Conservation (phyloP, 164 flowering plant genomes). For the Piper betle region DNA sequence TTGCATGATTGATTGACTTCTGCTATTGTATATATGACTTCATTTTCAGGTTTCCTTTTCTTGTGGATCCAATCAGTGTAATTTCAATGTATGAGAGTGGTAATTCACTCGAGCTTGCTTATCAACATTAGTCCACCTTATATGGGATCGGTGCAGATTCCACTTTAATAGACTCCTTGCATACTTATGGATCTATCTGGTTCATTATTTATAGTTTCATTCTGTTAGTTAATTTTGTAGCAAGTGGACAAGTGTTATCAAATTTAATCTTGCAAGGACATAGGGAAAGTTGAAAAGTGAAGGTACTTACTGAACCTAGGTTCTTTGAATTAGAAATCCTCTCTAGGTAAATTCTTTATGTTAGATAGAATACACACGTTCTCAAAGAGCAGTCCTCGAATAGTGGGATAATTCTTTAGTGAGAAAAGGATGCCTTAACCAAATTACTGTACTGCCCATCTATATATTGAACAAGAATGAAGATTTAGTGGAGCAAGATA, state of each 20-base stretch:
- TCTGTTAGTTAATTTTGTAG: background rate
- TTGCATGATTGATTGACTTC: background rate
- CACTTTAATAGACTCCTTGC: background rate
- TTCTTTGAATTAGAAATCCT: too few relatives aligned
- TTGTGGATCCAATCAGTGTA: conserved; percentile 59
- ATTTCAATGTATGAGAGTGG: conserved; percentile 61
- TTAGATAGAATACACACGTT: too few relatives aligned
- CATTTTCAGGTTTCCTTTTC: conserved; percentile 62
- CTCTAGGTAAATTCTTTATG: too few relatives aligned
- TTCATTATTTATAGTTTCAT: background rate
- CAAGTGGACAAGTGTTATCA: background rate
- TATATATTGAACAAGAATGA: too few relatives aligned
- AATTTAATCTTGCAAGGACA: too few relatives aligned
- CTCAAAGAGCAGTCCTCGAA: too few relatives aligned
- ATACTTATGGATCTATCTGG: background rate
- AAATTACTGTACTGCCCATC: background rate
- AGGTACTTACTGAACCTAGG: too few relatives aligned
- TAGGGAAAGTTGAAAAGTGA: too few relatives aligned
- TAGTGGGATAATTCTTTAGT: too few relatives aligned
- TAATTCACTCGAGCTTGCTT: conserved; percentile 16
- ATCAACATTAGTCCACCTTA: background rate
- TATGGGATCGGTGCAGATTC: background rate
- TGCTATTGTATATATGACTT: background rate
- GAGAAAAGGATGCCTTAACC: background rate
- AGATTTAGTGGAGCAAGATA: too few relatives aligned